These are phyloP conservation scores for Claviceps sorghi DNA, from an alignment of 2,329 filamentous ascomycete species.

Conservation along the genomic window DNA sequence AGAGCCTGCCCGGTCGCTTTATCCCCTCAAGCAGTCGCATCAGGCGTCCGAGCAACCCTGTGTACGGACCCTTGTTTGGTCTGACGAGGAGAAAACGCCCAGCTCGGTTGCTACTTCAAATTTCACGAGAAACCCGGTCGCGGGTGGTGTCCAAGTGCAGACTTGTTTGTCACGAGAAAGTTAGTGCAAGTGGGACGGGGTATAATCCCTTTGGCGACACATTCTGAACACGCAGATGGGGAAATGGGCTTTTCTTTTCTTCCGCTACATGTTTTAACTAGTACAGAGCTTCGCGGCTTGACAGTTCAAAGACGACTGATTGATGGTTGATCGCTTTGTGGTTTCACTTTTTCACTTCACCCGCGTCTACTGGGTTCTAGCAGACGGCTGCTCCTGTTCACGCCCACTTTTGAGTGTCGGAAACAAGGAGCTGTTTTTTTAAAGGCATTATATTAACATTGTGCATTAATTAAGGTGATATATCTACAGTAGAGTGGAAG, in stretches of 20 bases:
- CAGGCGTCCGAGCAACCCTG: slow-evolving; percentile 5
- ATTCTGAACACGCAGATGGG: not conserved
- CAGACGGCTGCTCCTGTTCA: not conserved
- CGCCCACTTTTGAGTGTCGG: not conserved
- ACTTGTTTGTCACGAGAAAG: slow-evolving; percentile 2
- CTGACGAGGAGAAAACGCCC: slow-evolving; percentile 9
- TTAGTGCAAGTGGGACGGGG: not conserved
- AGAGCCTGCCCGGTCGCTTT: not conserved
- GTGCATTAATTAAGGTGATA: not conserved
- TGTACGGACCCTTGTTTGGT: slow-evolving; percentile 17
- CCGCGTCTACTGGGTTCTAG: not conserved
- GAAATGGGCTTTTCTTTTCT: not conserved
- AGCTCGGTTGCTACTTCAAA: not conserved
- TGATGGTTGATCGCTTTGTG: not conserved
- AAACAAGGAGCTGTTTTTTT: not conserved
- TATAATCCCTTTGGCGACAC: not conserved
- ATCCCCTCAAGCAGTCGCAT: not conserved
- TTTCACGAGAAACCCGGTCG: not conserved
- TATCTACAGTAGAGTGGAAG: not conserved
- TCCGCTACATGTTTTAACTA: not conserved
- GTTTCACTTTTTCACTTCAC: not conserved
- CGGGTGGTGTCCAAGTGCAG: not conserved
- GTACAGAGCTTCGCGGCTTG: not conserved
- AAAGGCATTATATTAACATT: not conserved
- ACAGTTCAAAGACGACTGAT: not conserved